Percentiles rank a stretch among this genome's conserved stretches.
phyloP scores from a whole-genome alignment of 345 rosid species.

The Brassica napus region DNA sequence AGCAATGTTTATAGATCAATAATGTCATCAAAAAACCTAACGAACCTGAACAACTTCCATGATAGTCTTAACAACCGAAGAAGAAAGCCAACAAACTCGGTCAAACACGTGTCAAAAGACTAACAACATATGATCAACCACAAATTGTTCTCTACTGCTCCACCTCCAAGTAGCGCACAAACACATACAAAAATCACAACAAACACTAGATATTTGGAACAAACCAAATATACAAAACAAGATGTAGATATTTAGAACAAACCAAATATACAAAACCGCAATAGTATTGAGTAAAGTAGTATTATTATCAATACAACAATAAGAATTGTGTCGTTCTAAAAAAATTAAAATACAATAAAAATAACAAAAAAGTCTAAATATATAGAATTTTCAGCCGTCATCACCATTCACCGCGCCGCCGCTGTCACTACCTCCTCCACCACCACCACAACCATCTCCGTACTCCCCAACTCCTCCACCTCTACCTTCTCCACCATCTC shows the following conservation, averaged over 20 bases:
- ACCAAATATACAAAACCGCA: background rate
- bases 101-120: background rate
- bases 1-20: conserved; percentile 1
- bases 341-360: background rate
- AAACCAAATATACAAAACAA: background rate
- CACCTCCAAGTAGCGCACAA: background rate
- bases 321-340: no score
- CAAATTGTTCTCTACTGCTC: background rate
- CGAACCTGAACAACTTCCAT: conserved; percentile 12
- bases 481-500: background rate
- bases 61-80: background rate
- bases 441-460: background rate
- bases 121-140: background rate
- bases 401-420: background rate
- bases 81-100: no score
- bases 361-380: background rate
- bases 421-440: background rate
- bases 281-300: background rate
- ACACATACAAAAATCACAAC: background rate
- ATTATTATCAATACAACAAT: background rate
- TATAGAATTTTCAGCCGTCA: background rate
- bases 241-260: background rate
- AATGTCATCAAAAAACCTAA: background rate
- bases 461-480: background rate
- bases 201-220: background rate